Conservation (phyloP, 2,329 filamentous ascomycete species). For the Neoascochyta sp. region DNA sequence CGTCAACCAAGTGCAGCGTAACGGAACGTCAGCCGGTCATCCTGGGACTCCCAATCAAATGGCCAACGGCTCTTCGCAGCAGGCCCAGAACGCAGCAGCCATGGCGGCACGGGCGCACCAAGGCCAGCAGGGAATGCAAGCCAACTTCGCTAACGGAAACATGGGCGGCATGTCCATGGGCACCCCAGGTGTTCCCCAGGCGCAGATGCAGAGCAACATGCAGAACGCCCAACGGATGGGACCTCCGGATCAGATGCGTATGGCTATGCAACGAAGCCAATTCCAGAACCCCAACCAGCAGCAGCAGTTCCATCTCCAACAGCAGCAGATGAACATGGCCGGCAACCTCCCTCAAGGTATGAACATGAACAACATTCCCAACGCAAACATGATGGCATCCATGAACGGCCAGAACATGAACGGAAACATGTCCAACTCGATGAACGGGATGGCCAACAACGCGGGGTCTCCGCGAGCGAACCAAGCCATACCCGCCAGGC, state of each 20-base stretch:
- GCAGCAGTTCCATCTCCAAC: slow-evolving; percentile 32
- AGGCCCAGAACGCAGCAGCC: slow-evolving; percentile 27
- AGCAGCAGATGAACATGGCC: slow-evolving; percentile 39
- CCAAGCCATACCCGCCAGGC: slow-evolving; percentile 30
- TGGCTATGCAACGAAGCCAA: slow-evolving; percentile 39
- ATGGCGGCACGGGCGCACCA: slow-evolving; percentile 36
- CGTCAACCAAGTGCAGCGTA: slow-evolving; percentile 42
- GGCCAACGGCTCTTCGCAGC: slow-evolving; percentile 27
- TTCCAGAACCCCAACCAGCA: slow-evolving; percentile 31
- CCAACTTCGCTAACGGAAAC: slow-evolving; percentile 47
- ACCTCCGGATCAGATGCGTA: slow-evolving; percentile 39
- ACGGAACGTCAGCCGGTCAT: slow-evolving; percentile 38
- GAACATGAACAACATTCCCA: slow-evolving; percentile 34
- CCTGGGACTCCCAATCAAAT: slow-evolving; percentile 28
- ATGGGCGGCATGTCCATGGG: slow-evolving; percentile 53
- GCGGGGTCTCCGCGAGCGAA: slow-evolving; percentile 34
- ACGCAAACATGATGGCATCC: slow-evolving; percentile 34
- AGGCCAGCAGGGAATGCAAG: slow-evolving; percentile 45
- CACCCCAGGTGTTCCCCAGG: slow-evolving; percentile 61
- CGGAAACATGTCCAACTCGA: slow-evolving; percentile 31
- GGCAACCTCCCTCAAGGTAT: slow-evolving; percentile 31
- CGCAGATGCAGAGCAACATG: slow-evolving; percentile 62
- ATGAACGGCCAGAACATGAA: slow-evolving; percentile 32
- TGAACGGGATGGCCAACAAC: slow-evolving; percentile 36
- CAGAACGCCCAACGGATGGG: slow-evolving; percentile 57